Conservation (phyloP, 2,329 filamentous ascomycete species). For the Pseudomassariella vexata region DNA sequence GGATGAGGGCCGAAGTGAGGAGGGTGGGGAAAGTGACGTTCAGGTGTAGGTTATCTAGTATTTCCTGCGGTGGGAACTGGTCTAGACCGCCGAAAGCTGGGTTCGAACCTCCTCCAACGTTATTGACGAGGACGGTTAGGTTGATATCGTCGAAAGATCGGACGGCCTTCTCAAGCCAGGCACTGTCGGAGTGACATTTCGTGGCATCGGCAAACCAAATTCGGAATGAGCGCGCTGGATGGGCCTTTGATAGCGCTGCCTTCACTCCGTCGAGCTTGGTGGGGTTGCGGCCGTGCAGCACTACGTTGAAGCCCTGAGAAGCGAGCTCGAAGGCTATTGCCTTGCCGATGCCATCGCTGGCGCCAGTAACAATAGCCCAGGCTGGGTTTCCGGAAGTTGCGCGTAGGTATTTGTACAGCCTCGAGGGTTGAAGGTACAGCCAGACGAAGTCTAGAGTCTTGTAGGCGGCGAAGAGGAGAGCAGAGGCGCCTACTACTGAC, state of each 20-base stretch:
- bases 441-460: too few species aligned
- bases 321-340: slow-evolving; percentile 42
- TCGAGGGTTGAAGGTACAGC: slow-evolving; percentile 13
- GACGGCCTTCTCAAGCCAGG: background rate
- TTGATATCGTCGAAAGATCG: slow-evolving; percentile 25
- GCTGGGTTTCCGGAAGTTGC: slow-evolving; percentile 11
- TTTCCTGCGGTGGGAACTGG: slow-evolving; percentile 25
- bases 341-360: slow-evolving; percentile 45
- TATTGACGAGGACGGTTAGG: slow-evolving; percentile 51
- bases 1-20: slow-evolving; percentile 39
- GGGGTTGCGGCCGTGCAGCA: slow-evolving; percentile 45
- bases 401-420: slow-evolving; percentile 15
- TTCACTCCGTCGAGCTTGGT: slow-evolving; percentile 34
- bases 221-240: slow-evolving; percentile 30
- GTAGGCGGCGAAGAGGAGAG: too few species aligned
- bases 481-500: too few species aligned
- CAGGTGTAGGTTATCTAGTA: slow-evolving; percentile 36
- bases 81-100: slow-evolving; percentile 29
- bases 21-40: slow-evolving; percentile 45
- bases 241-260: slow-evolving; percentile 25
- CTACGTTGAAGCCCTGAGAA: slow-evolving; percentile 44
- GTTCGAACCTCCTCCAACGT: slow-evolving; percentile 39
- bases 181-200: slow-evolving; percentile 1
- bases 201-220: slow-evolving; percentile 34
- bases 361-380: slow-evolving; percentile 44